Evolutionary conservation across 2,329 filamentous ascomycete genomes (phyloP), one percentile per base, ranked within the genome.

Genomic region (Fusarium pseudonygamai): DNA sequence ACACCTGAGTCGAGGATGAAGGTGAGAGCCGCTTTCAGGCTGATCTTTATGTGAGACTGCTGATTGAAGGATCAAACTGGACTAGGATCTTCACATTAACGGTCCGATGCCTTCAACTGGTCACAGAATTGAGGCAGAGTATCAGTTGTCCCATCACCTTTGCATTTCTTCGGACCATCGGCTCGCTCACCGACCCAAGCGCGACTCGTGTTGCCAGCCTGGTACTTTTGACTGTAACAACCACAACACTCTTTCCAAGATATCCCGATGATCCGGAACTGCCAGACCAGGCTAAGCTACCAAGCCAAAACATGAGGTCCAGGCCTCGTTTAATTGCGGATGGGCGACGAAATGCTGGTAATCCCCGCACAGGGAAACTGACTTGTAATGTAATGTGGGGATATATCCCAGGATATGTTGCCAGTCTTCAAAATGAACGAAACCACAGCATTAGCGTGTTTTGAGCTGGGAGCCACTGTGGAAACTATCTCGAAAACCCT

Each of bases 291-390:
- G 65, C 32, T 52, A 69, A 63, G 67, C 57, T 74, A 57, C 55
- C 46, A 55, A 43, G 52, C 52, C 47, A 37, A 40, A 40, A 46
- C 58, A 66, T 65, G 60, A 59, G 49, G 64, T 63, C 60, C 47
- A 46, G 42, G 40, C 60, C 30, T 47, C 32, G 60, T 64, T 53
- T 32, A 45, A 57, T 45, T 60, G 26, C 22, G 10, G 24, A 34
- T 37, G 55, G 24, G n/a, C 56, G 36, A 39, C 24, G 36, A 37
- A 37, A 60, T 36, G 14, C 50, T 42, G 52, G 60, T 24, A 52
- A 68, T 72, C 67, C 60, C 73, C 70, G 59, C 71, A 72, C 45
- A 64, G 24, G 45, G 49, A 61, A 59, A 52, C 46, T 74, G 62
- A 52, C 70, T 64, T 57, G 63, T 69, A 63, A 34, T 42, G 36